Percentiles rank a stretch among this genome's conserved stretches.
These are phyloP conservation scores for Obba rivulosa DNA, from an alignment of 768 basidiomycete species.

Conservation along the genomic window DNA sequence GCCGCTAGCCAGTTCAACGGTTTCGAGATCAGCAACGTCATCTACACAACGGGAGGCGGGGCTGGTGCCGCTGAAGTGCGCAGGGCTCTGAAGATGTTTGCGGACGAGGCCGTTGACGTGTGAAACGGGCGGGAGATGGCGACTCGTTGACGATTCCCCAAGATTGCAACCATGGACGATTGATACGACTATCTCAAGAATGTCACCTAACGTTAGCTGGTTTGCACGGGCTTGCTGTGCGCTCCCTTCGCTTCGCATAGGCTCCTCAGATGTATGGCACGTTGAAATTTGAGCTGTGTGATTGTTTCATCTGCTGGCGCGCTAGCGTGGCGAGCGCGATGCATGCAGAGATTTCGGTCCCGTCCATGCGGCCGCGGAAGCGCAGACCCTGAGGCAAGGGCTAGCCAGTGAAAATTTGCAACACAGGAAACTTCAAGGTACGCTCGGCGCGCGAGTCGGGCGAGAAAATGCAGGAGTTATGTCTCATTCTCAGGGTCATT, in stretches of 20 bases:
- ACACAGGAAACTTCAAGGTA: too few relatives aligned
- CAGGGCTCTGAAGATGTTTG: slow-evolving; percentile 44
- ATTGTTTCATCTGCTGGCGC: too few relatives aligned
- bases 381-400: neutral
- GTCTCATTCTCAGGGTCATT: neutral
- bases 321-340: too few relatives aligned
- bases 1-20: slow-evolving; percentile 96
- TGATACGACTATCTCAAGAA: too few relatives aligned
- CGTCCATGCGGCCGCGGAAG: neutral
- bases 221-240: too few relatives aligned
- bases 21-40: slow-evolving; percentile 73
- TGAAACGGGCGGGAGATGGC: too few relatives aligned
- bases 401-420: neutral
- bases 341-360: neutral
- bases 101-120: slow-evolving; percentile 21
- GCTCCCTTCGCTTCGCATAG: too few relatives aligned
- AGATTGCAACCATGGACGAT: too few relatives aligned
- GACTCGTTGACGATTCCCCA: too few relatives aligned
- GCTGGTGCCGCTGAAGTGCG: slow-evolving; percentile 47
- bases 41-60: slow-evolving; percentile 67
- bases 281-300: too few relatives aligned
- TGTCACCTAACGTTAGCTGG: too few relatives aligned
- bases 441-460: neutral
- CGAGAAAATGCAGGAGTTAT: neutral
- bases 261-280: too few relatives aligned